Evolutionary conservation across 352 stramenopile species (phyloP), one percentile per base, ranked within the genome.

Genomic region (Pythium folliculosum): DNA sequence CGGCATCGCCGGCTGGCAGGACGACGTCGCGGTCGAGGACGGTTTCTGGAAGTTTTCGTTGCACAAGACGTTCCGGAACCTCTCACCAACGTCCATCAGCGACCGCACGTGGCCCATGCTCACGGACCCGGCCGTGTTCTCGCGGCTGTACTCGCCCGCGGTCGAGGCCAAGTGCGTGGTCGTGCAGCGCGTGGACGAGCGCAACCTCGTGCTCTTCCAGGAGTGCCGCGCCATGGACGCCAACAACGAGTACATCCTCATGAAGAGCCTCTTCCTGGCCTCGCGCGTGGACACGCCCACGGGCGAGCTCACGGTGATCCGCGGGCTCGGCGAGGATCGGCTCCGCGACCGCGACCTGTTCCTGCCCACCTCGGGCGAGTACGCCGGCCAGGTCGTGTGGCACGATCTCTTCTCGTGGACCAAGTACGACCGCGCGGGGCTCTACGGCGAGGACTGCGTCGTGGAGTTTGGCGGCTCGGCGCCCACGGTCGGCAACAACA

Each of bases 401-500:
- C 68, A 75, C 27, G 68, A 70, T 51, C 23, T 68, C n/a, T 75
- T 75, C 16, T 55, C 56, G 19, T 80, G 55, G 66, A 66, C 75
- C 53, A 70, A 77, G 21, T 81, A 76, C 40, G 62, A 83, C 25
- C 66, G 73, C 32, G 17, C 68, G 5, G 68, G 68, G 7, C 48
- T 70, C 32, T 65, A 65, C 13, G 77, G 75, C 6, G 59, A 72
- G 30, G 75, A 81, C 52, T 80, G 66, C 47, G 37, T 70, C 43
- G 60, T 75, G 19, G 69, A 64, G 30, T 82, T 82, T 63, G 67
- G 62, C 22, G 77, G 77, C 30, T 44, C 76, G 37, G 65, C 64
- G 0, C 77, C 75, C 0, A 78, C 75, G 2, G 73, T 82, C 4
- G 75, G 75, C 21, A 53, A 76, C 59, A 85, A 71, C 57, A 69